Conservation (phyloP, 2,329 filamentous ascomycete genomes). For the Sclerotinia nivalis region DNA sequence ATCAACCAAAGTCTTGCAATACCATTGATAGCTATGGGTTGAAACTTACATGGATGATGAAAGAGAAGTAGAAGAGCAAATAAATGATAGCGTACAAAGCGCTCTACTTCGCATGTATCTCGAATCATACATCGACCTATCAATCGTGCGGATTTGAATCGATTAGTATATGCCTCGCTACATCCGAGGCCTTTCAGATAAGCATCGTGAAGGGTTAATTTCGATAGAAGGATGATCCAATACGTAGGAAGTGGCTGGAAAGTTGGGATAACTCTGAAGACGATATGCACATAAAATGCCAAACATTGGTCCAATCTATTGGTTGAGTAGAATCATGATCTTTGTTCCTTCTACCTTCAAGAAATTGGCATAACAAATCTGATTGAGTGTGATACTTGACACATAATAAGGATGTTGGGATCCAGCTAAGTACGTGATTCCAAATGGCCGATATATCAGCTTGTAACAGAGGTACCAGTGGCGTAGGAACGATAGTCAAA, state of each 20-base stretch:
- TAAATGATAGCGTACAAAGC: neutral
- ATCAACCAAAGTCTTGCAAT: neutral
- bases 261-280: neutral
- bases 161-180: neutral
- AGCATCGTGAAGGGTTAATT: no score
- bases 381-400: neutral
- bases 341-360: neutral
- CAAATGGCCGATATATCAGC: neutral
- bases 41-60: no score
- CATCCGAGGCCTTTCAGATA: neutral
- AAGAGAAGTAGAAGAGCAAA: slow-evolving; percentile 4
- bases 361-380: neutral
- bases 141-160: neutral
- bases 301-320: neutral
- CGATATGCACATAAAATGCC: neutral
- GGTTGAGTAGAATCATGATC: neutral
- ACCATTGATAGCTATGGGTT: no score
- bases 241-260: neutral
- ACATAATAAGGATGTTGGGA: neutral
- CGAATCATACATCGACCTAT: neutral
- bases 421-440: neutral
- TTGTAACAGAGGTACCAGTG: neutral
- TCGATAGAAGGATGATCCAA: no score
- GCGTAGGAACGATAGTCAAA: neutral
- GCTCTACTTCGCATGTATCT: neutral